Evolutionary conservation across 495 filamentous ascomycete species (phyloP).

Genomic region (Hyaloscypha hepaticicola): DNA sequence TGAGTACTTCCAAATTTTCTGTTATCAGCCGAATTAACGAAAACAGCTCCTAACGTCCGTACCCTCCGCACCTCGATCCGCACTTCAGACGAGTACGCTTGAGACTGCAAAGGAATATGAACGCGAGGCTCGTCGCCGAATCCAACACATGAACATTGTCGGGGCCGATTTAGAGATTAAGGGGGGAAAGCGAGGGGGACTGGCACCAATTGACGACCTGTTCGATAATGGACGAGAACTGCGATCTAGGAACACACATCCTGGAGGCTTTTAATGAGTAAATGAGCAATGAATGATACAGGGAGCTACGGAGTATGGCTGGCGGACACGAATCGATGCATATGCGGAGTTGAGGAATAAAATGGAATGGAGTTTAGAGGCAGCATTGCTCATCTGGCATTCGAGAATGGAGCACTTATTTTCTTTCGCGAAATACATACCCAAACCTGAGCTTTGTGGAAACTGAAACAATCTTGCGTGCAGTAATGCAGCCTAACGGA

Average conservation of each 20-base stretch:
- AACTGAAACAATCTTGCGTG: too few species aligned
- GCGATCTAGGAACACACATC: neutral
- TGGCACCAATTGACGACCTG: constrained; percentile 9
- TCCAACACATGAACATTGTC: constrained; percentile 72
- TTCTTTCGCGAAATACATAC: neutral
- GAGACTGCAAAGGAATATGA: constrained; percentile 69
- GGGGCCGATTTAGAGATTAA: constrained; percentile 74
- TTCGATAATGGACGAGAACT: constrained; percentile 9
- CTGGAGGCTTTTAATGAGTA: constrained; percentile 8
- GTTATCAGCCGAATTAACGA: constrained; percentile 12
- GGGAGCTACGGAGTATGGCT: neutral
- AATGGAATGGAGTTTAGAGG: neutral
- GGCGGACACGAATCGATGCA: neutral
- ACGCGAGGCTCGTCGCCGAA: constrained; percentile 66
- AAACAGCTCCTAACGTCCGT: constrained; percentile 66
- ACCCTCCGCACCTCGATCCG: constrained; percentile 57
- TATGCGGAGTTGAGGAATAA: constrained; percentile 8
- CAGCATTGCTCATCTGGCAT: neutral
- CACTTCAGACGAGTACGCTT: constrained; percentile 67
- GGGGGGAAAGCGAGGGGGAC: constrained; percentile 19
- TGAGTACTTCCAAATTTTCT: constrained; percentile 35
- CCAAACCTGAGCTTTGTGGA: too few species aligned
- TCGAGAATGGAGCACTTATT: neutral
- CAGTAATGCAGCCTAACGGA: neutral
- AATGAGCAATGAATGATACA: neutral